These are phyloP conservation scores for Sodiomyces alkalinus DNA, from an alignment of 2,329 filamentous ascomycete genomes.

Conservation along the genomic window DNA sequence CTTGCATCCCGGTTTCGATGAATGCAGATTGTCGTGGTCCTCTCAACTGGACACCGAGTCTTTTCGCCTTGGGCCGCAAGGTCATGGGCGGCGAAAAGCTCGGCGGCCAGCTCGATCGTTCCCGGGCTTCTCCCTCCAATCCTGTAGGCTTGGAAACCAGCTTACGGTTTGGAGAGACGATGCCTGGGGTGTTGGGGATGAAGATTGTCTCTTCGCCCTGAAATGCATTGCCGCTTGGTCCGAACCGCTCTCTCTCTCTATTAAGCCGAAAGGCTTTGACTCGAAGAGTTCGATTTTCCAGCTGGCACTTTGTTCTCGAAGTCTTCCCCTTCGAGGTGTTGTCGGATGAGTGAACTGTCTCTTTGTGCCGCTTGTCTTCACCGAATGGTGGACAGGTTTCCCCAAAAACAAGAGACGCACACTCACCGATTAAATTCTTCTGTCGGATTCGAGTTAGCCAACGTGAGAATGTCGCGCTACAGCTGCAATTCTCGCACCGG, in stretches of 20 bases:
- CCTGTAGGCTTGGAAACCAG: slow-evolving; percentile 27
- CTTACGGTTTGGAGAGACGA: slow-evolving; percentile 43
- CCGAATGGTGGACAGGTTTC: no score
- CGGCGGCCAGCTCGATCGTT: slow-evolving; percentile 66
- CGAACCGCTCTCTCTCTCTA: no score
- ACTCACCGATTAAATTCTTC: slow-evolving; percentile 70
- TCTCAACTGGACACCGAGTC: slow-evolving; percentile 51
- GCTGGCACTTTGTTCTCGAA: no score
- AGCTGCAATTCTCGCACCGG: slow-evolving; percentile 89
- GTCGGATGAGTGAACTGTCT: slow-evolving; percentile 60
- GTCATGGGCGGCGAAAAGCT: no score
- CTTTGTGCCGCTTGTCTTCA: no score
- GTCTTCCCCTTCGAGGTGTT: slow-evolving; percentile 64
- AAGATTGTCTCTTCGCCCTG: slow-evolving; percentile 56
- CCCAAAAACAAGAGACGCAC: no score
- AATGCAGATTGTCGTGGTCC: slow-evolving; percentile 68
- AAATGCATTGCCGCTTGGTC: slow-evolving; percentile 55
- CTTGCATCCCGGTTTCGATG: slow-evolving; percentile 34
- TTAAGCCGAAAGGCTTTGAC: slow-evolving; percentile 14
- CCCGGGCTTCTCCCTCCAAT: slow-evolving; percentile 46
- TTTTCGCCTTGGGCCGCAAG: slow-evolving; percentile 22
- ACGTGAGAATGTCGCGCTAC: slow-evolving; percentile 81
- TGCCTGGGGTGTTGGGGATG: slow-evolving; percentile 64
- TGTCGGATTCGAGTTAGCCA: slow-evolving; percentile 75
- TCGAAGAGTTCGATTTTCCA: no score